Evolutionary conservation across 2,329 filamentous ascomycete genomes (phyloP).

Genomic region (Sporothrix sp.): DNA sequence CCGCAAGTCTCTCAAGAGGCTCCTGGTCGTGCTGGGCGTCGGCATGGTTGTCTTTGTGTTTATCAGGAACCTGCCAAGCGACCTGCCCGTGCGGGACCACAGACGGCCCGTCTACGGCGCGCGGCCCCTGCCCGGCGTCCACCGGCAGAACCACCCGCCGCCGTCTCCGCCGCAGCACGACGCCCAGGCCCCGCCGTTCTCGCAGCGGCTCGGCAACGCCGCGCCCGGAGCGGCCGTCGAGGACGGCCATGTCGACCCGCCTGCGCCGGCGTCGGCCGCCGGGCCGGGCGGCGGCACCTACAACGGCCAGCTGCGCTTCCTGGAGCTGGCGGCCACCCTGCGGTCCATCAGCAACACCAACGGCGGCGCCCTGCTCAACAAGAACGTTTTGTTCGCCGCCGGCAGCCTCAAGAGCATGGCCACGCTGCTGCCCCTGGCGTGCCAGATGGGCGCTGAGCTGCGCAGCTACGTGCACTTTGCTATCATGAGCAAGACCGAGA

Average conservation of each 20-base stretch:
- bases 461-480: constrained; percentile 73
- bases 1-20: constrained; percentile 45
- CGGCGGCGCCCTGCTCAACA: constrained; percentile 44
- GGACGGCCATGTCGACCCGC: background rate
- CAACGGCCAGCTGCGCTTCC: constrained; percentile 61
- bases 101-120: constrained; percentile 30
- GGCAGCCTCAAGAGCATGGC: constrained; percentile 65
- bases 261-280: background rate
- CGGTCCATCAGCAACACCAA: constrained; percentile 46
- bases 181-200: background rate
- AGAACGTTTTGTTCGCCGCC: constrained; percentile 70
- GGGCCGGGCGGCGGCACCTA: constrained; percentile 34
- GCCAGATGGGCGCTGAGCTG: constrained; percentile 65
- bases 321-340: constrained; percentile 53
- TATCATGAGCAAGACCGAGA: constrained; percentile 62
- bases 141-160: background rate
- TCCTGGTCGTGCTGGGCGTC: constrained; percentile 37
- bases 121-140: constrained; percentile 11
- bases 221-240: background rate
- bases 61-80: constrained; percentile 50
- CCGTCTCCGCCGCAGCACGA: background rate
- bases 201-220: background rate
- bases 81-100: constrained; percentile 30
- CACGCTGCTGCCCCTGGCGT: constrained; percentile 69
- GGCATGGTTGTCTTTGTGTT: constrained; percentile 52